Evolutionary conservation across 345 rosid species (phyloP).

Genomic region (Boechera stricta): DNA sequence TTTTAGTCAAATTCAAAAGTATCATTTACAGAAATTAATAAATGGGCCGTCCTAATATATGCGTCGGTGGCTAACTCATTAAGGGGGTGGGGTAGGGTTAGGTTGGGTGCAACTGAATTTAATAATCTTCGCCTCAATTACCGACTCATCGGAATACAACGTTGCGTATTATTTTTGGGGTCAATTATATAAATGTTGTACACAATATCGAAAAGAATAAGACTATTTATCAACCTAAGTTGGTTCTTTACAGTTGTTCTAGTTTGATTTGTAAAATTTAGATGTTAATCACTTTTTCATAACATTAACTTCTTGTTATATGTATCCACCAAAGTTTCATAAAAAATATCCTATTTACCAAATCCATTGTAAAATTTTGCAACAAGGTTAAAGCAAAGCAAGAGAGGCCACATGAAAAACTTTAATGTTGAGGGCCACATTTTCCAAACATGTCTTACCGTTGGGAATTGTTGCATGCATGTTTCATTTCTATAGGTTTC

Average conservation of each 20-base stretch:
- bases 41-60: constrained; percentile 37
- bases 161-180: not conserved
- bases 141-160: constrained; percentile 8
- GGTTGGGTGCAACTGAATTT: constrained; percentile 34
- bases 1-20: too few species aligned
- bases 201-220: not conserved
- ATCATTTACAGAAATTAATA: constrained; percentile 7
- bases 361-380: too few species aligned
- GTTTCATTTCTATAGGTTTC: not conserved
- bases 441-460: not conserved
- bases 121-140: constrained; percentile 26
- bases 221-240: not conserved
- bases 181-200: not conserved
- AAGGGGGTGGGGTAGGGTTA: constrained; percentile 35
- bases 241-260: not conserved
- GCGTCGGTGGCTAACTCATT: constrained; percentile 31
- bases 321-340: too few species aligned
- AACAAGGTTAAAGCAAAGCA: not conserved
- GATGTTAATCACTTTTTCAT: too few species aligned
- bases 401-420: not conserved
- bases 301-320: too few species aligned
- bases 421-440: not conserved
- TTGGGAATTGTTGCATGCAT: not conserved
- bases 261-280: too few species aligned
- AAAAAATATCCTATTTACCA: too few species aligned